Conservation (phyloP, 352 stramenopile genomes). For the Phytophthora pini region DNA sequence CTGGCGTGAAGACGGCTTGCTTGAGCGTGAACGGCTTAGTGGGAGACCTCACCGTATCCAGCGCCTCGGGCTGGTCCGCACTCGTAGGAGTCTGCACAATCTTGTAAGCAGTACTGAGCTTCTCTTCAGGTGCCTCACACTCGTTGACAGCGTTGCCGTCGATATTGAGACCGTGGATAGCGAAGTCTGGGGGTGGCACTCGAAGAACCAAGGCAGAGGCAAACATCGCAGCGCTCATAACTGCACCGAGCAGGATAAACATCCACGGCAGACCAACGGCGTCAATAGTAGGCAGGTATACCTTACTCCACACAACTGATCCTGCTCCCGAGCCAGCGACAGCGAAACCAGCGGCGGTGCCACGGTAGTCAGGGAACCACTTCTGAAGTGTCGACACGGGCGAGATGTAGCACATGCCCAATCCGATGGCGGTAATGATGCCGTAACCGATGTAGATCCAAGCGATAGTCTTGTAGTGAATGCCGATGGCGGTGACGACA, state of each 20-base stretch:
- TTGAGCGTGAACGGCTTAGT: constrained; percentile 60
- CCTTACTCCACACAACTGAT: constrained; percentile 69
- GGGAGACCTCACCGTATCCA: constrained; percentile 34
- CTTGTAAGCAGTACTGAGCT: constrained; percentile 49
- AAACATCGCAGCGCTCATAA: constrained; percentile 50
- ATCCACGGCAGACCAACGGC: constrained; percentile 48
- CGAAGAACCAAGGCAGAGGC: constrained; percentile 54
- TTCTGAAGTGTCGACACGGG: constrained; percentile 70
- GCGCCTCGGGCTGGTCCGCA: constrained; percentile 10
- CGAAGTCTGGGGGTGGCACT: constrained; percentile 53
- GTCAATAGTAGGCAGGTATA: constrained; percentile 55
- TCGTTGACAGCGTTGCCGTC: constrained; percentile 52
- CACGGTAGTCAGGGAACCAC: constrained; percentile 78
- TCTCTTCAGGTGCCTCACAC: constrained; percentile 41
- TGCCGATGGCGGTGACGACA: constrained; percentile 57
- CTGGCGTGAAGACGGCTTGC: constrained; percentile 51
- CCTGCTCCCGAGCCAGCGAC: constrained; percentile 64
- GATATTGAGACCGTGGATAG: constrained; percentile 58
- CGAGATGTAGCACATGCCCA: constrained; percentile 72
- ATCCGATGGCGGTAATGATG: constrained; percentile 58
- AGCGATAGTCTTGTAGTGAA: constrained; percentile 57
- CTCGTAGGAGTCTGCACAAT: constrained; percentile 42
- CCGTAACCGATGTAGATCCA: constrained; percentile 72
- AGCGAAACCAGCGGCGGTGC: constrained; percentile 67
- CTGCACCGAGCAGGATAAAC: constrained; percentile 52